These are phyloP conservation scores for Pichia terricola DNA, from an alignment of 1,139 yeast genomes.

Conservation along the genomic window DNA sequence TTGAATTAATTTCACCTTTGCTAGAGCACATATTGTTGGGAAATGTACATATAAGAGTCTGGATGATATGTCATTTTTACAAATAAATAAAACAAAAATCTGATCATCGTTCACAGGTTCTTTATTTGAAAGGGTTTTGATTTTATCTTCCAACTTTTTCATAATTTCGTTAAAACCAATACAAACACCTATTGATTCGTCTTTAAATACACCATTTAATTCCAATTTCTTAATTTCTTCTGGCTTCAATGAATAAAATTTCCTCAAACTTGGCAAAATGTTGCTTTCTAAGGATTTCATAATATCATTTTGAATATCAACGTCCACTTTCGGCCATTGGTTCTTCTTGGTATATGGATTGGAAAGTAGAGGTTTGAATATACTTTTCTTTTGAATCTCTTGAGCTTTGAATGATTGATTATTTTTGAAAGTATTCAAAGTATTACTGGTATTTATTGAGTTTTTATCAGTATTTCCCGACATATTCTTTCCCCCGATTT, in stretches of 20 bases:
- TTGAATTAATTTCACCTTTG: slow-evolving; percentile 46
- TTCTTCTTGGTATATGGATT: slow-evolving; percentile 46
- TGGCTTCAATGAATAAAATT: background rate
- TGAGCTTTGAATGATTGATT: slow-evolving; percentile 7
- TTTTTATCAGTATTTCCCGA: too few relatives aligned
- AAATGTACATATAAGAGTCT: slow-evolving; percentile 39
- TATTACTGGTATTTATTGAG: too few relatives aligned
- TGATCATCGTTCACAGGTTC: background rate
- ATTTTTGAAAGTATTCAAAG: too few relatives aligned
- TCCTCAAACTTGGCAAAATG: slow-evolving; percentile 31
- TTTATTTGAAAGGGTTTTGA: slow-evolving; percentile 19
- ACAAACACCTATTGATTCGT: slow-evolving; percentile 22
- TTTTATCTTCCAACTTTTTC: slow-evolving; percentile 39
- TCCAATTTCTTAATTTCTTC: slow-evolving; percentile 22
- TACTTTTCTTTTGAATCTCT: slow-evolving; percentile 16
- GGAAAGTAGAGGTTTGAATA: slow-evolving; percentile 52
- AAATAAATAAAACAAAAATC: slow-evolving; percentile 40
- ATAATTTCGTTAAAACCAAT: slow-evolving; percentile 52
- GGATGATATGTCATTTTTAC: slow-evolving; percentile 45
- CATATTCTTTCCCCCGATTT: too few relatives aligned
- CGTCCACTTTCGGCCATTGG: slow-evolving; percentile 43
- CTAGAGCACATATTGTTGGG: slow-evolving; percentile 41
- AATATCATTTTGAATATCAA: slow-evolving; percentile 30
- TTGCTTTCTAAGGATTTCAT: slow-evolving; percentile 31
- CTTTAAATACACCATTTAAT: slow-evolving; percentile 22